phyloP scores from a whole-genome alignment of 306 rosid genomes.

The Fragaria ananassa region DNA sequence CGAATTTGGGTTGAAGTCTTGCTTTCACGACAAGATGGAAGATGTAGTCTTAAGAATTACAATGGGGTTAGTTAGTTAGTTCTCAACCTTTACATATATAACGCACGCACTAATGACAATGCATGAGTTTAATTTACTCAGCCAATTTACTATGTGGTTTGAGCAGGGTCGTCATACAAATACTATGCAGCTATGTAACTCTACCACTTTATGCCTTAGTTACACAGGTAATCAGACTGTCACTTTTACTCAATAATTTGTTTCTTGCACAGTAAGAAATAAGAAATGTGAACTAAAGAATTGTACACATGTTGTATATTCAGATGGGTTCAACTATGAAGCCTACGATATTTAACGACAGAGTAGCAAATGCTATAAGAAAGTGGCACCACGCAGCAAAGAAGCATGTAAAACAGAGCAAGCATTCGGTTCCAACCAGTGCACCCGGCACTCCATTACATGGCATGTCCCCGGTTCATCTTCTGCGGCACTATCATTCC shows the following conservation, averaged over 20 bases:
- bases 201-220: constrained; percentile 89
- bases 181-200: constrained; percentile 84
- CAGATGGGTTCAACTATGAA: constrained; percentile 91
- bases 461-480: constrained; percentile 52
- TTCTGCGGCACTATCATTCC: constrained; percentile 35
- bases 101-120: neutral
- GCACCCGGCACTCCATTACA: constrained; percentile 42
- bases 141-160: neutral
- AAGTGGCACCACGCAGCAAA: constrained; percentile 66
- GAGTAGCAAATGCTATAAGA: constrained; percentile 56
- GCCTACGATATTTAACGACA: constrained; percentile 66
- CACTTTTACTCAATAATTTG: neutral
- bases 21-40: constrained; percentile 53
- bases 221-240: constrained; percentile 52
- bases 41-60: constrained; percentile 53
- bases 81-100: neutral
- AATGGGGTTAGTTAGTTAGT: constrained; percentile 61
- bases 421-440: constrained; percentile 32
- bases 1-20: constrained; percentile 58
- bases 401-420: constrained; percentile 45
- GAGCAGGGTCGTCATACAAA: constrained; percentile 61
- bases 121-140: neutral
- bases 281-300: neutral
- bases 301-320: neutral
- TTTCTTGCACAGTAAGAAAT: neutral